These are phyloP conservation scores for Syncephalastrum monosporum DNA, from an alignment of 371 early-diverging fungal genomes.

Conservation along the genomic window DNA sequence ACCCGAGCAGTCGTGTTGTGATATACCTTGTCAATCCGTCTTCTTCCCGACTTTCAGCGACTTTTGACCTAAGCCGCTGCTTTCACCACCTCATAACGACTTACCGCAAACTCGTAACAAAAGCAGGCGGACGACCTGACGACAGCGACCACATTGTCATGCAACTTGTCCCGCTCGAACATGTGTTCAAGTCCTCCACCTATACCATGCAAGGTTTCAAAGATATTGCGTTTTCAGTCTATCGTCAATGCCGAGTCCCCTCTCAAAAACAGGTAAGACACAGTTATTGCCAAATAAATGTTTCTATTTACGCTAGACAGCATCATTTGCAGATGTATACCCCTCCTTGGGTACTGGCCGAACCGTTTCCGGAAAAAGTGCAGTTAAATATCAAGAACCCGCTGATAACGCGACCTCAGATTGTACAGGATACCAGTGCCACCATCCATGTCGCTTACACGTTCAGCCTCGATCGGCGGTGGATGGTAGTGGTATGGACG, in stretches of 20 bases:
- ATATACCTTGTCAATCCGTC: conserved; percentile 63
- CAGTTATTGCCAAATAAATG: no score
- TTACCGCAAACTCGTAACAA: conserved; percentile 1
- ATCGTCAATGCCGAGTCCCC: conserved; percentile 44
- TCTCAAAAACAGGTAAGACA: conserved; percentile 2
- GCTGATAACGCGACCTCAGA: conserved; percentile 18
- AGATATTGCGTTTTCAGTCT: conserved; percentile 65
- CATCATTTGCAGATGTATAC: conserved; percentile 29
- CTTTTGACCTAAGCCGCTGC: conserved; percentile 55
- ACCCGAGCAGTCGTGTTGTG: conserved; percentile 33
- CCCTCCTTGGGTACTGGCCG: conserved; percentile 52
- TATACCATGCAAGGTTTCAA: conserved; percentile 54
- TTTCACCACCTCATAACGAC: conserved; percentile 29
- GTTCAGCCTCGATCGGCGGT: conserved; percentile 57
- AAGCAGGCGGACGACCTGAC: conserved; percentile 21
- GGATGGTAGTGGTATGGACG: conserved; percentile 59
- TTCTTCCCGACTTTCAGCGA: conserved; percentile 42
- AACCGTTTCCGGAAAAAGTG: conserved; percentile 35
- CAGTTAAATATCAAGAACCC: conserved; percentile 39
- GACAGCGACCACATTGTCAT: conserved; percentile 22
- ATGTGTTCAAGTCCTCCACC: conserved; percentile 44
- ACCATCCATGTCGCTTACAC: conserved; percentile 59
- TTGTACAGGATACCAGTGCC: conserved; percentile 26
- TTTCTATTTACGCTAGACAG: no score
- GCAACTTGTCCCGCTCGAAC: conserved; percentile 57